Conservation (phyloP, 306 rosid species). For the Nissolia schottii region DNA sequence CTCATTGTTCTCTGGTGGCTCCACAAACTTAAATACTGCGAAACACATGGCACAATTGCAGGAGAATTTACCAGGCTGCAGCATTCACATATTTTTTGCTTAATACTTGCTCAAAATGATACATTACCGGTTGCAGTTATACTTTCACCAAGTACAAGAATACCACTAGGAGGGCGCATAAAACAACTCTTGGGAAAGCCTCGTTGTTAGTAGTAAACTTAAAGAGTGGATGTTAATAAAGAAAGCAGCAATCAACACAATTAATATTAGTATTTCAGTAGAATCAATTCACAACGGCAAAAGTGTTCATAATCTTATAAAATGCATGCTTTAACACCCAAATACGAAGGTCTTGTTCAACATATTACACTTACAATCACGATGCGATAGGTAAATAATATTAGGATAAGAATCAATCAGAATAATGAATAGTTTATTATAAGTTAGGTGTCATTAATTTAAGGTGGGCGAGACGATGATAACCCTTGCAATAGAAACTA, state of each 20-base stretch:
- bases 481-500: too few species aligned
- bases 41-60: conserved; percentile 23
- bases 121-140: conserved; percentile 69
- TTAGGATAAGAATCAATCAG: too few species aligned
- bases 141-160: conserved; percentile 83
- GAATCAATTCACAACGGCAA: not conserved
- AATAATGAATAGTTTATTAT: too few species aligned
- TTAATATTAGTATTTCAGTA: not conserved
- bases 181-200: conserved; percentile 69
- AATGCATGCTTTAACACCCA: not conserved
- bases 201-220: not conserved
- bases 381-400: too few species aligned
- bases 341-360: conserved; percentile 6
- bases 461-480: too few species aligned
- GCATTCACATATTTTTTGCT: not conserved
- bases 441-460: too few species aligned
- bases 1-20: conserved; percentile 82
- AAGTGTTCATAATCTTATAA: not conserved
- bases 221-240: not conserved
- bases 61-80: conserved; percentile 3
- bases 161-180: conserved; percentile 93
- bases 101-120: conserved; percentile 19
- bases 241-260: not conserved
- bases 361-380: not conserved
- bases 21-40: conserved; percentile 90